Percentiles rank a stretch among this genome's conserved stretches.
Evolutionary conservation across 768 basidiomycete species (phyloP).

Genomic region (Gloeostereum incarnatum): DNA sequence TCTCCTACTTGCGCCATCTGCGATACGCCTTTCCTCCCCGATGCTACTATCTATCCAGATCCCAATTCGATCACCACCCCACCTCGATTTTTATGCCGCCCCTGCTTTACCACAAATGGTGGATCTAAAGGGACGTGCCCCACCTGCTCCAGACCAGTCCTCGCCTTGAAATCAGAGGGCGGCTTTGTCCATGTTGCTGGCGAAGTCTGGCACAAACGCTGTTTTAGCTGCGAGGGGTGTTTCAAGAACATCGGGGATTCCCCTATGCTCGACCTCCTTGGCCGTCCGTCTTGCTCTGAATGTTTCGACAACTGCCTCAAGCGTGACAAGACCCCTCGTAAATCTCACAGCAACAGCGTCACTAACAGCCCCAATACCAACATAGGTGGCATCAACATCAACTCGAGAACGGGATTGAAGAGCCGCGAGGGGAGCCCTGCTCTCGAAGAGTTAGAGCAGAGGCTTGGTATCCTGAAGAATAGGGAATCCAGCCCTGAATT

Average conservation of each 20-base stretch:
- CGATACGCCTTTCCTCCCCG: conserved; percentile 57
- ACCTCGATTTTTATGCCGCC: conserved; percentile 62
- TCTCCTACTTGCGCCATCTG: conserved; percentile 66
- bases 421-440: conserved; percentile 50
- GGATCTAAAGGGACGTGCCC: conserved; percentile 73
- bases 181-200: conserved; percentile 65
- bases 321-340: conserved; percentile 39
- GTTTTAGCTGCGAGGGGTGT: conserved; percentile 71
- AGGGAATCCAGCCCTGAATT: conserved; percentile 47
- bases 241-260: conserved; percentile 60
- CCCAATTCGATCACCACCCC: conserved; percentile 27
- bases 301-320: conserved; percentile 76
- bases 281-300: conserved; percentile 67
- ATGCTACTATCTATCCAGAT: conserved; percentile 82
- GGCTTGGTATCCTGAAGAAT: conserved; percentile 45
- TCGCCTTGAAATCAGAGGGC: conserved; percentile 69
- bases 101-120: conserved; percentile 63
- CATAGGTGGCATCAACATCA: conserved; percentile 31
- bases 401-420: too few species aligned
- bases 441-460: conserved; percentile 55
- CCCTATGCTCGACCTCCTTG: conserved; percentile 80
- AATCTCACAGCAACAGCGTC: conserved; percentile 17
- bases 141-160: conserved; percentile 58
- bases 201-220: conserved; percentile 73
- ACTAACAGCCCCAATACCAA: conserved; percentile 25